Evolutionary conservation across 257 asterid species (phyloP).

Genomic region (Verbascum thapsus): DNA sequence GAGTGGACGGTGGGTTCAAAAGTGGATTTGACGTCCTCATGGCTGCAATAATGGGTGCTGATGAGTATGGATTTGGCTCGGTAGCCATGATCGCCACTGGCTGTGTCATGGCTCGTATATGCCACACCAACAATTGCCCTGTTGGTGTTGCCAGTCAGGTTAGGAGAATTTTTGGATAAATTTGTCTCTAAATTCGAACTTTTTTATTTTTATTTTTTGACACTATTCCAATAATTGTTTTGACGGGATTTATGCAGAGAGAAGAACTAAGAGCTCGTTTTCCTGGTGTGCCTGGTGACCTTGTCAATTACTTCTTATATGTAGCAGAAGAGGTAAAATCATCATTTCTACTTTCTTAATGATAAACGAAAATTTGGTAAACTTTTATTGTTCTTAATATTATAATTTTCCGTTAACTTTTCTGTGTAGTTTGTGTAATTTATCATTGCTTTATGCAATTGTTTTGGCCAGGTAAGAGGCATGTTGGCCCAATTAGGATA

Average conservation of each 20-base stretch:
- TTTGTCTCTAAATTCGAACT: neutral
- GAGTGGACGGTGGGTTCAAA: conserved; percentile 99
- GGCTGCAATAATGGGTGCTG: conserved; percentile 99
- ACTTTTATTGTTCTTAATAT: too few species aligned
- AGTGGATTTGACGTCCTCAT: conserved; percentile 93
- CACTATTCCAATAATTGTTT: conserved; percentile 16
- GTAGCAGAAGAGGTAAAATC: conserved; percentile 96
- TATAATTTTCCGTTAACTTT: too few species aligned
- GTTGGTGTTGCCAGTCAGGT: conserved; percentile 99
- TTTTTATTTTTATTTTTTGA: neutral
- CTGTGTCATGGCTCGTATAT: conserved; percentile 98
- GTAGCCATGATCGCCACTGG: conserved; percentile 99
- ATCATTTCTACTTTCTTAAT: neutral
- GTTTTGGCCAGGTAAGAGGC: conserved; percentile 73
- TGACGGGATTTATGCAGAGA: conserved; percentile 55
- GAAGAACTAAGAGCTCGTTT: conserved; percentile 99
- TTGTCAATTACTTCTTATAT: conserved; percentile 84
- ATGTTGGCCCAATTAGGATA: conserved; percentile 90
- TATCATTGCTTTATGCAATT: conserved; percentile 24
- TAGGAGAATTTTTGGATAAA: conserved; percentile 12
- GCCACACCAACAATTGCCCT: conserved; percentile 99
- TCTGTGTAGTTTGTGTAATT: neutral
- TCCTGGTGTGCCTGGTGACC: conserved; percentile 99
- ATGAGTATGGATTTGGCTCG: conserved; percentile 97
- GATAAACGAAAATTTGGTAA: neutral